Conservation (phyloP, 2,329 filamentous ascomycete genomes). For the Pestalotiopsis sp. region DNA sequence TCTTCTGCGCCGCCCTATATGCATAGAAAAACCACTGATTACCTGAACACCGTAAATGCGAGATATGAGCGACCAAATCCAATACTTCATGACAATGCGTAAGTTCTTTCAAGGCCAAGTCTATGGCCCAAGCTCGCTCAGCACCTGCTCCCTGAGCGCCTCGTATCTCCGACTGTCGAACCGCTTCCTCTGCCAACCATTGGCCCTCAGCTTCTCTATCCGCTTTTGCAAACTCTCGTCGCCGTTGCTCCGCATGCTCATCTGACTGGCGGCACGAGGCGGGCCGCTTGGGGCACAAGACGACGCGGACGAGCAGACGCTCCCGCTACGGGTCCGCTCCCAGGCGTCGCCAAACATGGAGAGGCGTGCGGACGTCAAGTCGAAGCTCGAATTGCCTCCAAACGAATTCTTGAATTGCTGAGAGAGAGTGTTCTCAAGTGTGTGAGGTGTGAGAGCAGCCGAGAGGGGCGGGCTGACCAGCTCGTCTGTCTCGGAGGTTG, state of each 20-base stretch:
- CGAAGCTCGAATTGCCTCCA: background rate
- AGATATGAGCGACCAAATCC: background rate
- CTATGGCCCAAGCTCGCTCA: slow-evolving; percentile 48
- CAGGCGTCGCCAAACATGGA: slow-evolving; percentile 1
- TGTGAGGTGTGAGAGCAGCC: background rate
- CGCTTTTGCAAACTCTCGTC: slow-evolving; percentile 44
- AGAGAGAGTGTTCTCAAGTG: background rate
- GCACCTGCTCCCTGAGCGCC: slow-evolving; percentile 51
- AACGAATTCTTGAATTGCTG: background rate
- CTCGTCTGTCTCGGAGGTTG: background rate
- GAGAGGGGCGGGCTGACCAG: background rate
- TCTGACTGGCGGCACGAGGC: slow-evolving; percentile 14
- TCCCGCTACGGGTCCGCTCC: slow-evolving; percentile 6
- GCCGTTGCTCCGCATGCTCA: slow-evolving; percentile 15
- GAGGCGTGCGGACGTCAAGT: background rate
- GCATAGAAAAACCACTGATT: no score
- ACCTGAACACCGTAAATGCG: background rate
- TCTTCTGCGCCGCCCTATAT: no score
- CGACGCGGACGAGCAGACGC: background rate
- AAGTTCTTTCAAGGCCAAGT: background rate
- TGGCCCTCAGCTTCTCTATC: slow-evolving; percentile 57
- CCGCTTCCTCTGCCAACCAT: slow-evolving; percentile 57
- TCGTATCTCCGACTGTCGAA: slow-evolving; percentile 59
- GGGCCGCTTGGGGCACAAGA: background rate
- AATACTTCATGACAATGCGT: background rate